Conservation (phyloP, 306 rosid genomes). For the Astragalus membranaceus region DNA sequence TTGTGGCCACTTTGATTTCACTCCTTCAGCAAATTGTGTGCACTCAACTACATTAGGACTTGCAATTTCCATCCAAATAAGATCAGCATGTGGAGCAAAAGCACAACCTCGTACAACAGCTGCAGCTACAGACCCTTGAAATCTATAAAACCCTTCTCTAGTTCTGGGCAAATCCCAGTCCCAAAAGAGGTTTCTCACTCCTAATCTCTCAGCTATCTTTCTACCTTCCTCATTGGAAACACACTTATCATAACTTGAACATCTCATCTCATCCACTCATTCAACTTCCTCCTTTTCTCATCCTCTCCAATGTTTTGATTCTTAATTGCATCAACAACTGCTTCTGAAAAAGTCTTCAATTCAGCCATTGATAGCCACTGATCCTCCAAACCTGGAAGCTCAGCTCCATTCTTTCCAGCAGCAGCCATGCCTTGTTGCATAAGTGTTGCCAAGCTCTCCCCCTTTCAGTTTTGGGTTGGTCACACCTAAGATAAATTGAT, state of each 20-base stretch:
- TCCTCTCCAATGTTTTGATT: constrained; percentile 38
- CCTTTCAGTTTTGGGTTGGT: constrained; percentile 53
- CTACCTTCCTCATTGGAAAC: constrained; percentile 67
- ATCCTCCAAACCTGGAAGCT: constrained; percentile 75
- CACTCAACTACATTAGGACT: constrained; percentile 70
- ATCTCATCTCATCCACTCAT: constrained; percentile 63
- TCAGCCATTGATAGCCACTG: constrained; percentile 60
- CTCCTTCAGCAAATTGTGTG: constrained; percentile 68
- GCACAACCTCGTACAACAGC: constrained; percentile 81
- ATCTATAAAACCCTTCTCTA: constrained; percentile 91
- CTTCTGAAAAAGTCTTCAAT: constrained; percentile 72
- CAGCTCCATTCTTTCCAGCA: constrained; percentile 63
- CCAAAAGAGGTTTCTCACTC: constrained; percentile 68
- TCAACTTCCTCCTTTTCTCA: constrained; percentile 50
- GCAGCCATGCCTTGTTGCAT: constrained; percentile 59
- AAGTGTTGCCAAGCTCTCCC: constrained; percentile 50
- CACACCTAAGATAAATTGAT: constrained; percentile 80
- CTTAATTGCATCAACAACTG: constrained; percentile 62
- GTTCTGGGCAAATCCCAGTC: constrained; percentile 94
- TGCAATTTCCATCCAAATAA: constrained; percentile 90
- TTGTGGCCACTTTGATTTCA: constrained; percentile 48
- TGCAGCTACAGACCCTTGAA: constrained; percentile 69
- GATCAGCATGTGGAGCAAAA: constrained; percentile 72
- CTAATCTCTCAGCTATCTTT: constrained; percentile 54
- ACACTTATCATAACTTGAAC: constrained; percentile 47